These are phyloP conservation scores for Coniferiporia sulphurascens DNA, from an alignment of 1,284 basidiomycete genomes.

Conservation along the genomic window DNA sequence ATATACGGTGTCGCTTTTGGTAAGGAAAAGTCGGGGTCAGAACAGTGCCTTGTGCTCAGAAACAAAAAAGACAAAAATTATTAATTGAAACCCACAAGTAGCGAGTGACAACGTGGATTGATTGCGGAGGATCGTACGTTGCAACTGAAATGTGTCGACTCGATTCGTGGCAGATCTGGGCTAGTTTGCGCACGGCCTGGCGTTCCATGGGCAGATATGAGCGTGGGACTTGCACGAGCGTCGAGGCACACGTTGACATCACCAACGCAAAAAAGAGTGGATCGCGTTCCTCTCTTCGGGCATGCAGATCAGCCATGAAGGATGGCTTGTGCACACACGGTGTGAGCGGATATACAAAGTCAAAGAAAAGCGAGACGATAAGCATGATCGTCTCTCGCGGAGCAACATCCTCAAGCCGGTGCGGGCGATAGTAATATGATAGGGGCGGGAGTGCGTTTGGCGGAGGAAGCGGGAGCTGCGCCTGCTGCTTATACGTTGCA, in stretches of 20 bases:
- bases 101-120: slow-evolving; percentile 75
- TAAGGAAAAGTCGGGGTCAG: slow-evolving; percentile 12
- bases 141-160: slow-evolving; percentile 73
- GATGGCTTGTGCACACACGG: slow-evolving; percentile 80
- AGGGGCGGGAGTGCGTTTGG: slow-evolving; percentile 59
- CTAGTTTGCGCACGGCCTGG: slow-evolving; percentile 69
- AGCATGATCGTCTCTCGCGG: slow-evolving; percentile 71
- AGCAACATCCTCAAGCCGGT: slow-evolving; percentile 69
- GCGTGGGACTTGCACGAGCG: slow-evolving; percentile 76
- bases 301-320: slow-evolving; percentile 79
- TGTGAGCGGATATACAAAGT: slow-evolving; percentile 82
- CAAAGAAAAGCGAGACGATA: slow-evolving; percentile 81
- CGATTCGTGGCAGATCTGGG: slow-evolving; percentile 74
- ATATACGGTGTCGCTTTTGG: slow-evolving; percentile 66
- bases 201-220: slow-evolving; percentile 80
- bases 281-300: slow-evolving; percentile 72
- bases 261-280: slow-evolving; percentile 85
- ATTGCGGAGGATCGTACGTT: slow-evolving; percentile 77
- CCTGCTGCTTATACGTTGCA: slow-evolving; percentile 52
- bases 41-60: background rate
- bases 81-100: slow-evolving; percentile 60
- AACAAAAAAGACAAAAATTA: slow-evolving; percentile 5
- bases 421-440: slow-evolving; percentile 63
- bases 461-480: slow-evolving; percentile 42
- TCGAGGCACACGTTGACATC: slow-evolving; percentile 79